Conservation (phyloP, 2,329 filamentous ascomycete genomes). For the Cryoendolithus antarcticus region DNA sequence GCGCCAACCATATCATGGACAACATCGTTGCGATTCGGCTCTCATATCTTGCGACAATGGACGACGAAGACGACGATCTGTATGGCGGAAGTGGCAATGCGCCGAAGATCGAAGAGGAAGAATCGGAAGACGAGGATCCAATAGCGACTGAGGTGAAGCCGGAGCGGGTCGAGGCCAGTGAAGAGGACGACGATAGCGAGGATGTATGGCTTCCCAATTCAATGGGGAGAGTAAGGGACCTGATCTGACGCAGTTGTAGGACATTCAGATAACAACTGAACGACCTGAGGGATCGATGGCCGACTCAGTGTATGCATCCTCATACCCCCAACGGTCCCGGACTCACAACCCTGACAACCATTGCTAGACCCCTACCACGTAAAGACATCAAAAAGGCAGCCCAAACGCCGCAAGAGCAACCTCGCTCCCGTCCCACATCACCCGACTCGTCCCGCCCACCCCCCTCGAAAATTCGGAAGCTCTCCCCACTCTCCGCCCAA, state of each 20-base stretch:
- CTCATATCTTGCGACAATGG: slow-evolving; percentile 24
- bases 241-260: slow-evolving; percentile 21
- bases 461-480: slow-evolving; percentile 4
- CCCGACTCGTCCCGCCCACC: slow-evolving; percentile 2
- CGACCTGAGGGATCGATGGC: slow-evolving; percentile 26
- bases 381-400: not conserved
- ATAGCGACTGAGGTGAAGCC: slow-evolving; percentile 18
- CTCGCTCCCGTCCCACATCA: not conserved
- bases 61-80: slow-evolving; percentile 42
- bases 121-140: slow-evolving; percentile 16
- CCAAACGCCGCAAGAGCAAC: not conserved
- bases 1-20: too few relatives aligned
- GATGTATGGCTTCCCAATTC: slow-evolving; percentile 17
- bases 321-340: not conserved
- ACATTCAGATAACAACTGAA: slow-evolving; percentile 42
- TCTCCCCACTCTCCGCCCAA: not conserved
- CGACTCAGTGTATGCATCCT: slow-evolving; percentile 8
- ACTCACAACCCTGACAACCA: too few relatives aligned
- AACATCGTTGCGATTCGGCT: too few relatives aligned
- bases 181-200: slow-evolving; percentile 32
- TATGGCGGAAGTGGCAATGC: slow-evolving; percentile 23
- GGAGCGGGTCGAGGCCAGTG: slow-evolving; percentile 33
- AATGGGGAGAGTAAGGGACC: not conserved
- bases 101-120: slow-evolving; percentile 12
- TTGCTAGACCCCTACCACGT: too few relatives aligned